Base-by-base conservation (phyloP, 2,329 filamentous ascomycete species). In the Hortaea sp. region DNA sequence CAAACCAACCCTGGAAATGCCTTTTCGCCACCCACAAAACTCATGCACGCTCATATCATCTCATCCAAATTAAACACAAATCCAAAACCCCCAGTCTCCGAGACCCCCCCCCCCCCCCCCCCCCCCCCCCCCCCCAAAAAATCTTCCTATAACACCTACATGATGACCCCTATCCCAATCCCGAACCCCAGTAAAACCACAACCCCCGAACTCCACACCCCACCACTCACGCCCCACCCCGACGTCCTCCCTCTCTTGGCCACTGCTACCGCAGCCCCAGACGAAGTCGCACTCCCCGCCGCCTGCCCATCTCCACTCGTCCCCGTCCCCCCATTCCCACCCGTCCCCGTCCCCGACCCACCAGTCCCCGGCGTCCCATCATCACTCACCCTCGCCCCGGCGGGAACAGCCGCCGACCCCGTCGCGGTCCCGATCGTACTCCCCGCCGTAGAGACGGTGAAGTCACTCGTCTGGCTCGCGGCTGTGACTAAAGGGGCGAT, bases 381-480 rank as follows among this genome's bases (percentile, higher is more conserved):
- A 20, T 20, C 20, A 20, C 2, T 20, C 20, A 20, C 20, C 20
- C 20, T 20, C 20, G 20, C 42, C 32, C 52, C 48, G 4, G 45
- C 50, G 5, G 60, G 60, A 3, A 62, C 51, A 10, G 60, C 60
- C 20, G 52, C 57, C 6, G 54, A 53, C n/a, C 60, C 60, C 7
- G 60, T 61, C 7, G 59, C 60, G 2, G 52, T 53, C 5, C 59
- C 60, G 4, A 62, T 43, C 4, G 60, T 49, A n/a, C 54, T 53
- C 5, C 41, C 43, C 29, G 49, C 52, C 2, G 55, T 59, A 34
- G 46, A 53, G 27, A 52, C 58, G 3, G 40, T 30, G 41, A 55
- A 59, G 28, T 45, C 49, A 7, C 39, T 49, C 5, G 57, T 53
- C 20, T 20, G 20, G 20, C 20, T 20, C 2, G 47, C 54, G 7